Evolutionary conservation across 176 grass and related monocot species (phyloP), one percentile per base, ranked within the genome.

Genomic region (Juncus inflexus): DNA sequence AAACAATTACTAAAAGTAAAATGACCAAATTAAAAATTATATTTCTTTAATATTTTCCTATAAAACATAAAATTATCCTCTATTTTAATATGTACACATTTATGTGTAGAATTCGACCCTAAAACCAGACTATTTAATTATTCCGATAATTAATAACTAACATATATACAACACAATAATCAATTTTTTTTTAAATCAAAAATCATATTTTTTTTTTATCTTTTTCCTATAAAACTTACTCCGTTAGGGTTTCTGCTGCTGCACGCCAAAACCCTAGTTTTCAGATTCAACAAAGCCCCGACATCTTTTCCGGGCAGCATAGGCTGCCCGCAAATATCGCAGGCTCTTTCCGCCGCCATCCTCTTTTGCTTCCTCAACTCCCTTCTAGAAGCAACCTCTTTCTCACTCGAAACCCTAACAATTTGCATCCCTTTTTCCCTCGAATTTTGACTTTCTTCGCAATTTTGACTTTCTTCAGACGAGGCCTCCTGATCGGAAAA

Each of bases 271-370:
- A 84, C 74, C 69, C 94, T 85, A 35, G 94, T 99, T 40, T 62
- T 89, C 72, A 82, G 80, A 76, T 99, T 99, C 51, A 99, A 65
- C 63, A 99, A 79, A 60, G 89, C 79, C 5, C 69, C 88, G 38
- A 99, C 89, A 78, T 92, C 94, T 78, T 90, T 99, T 64, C 83
- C 94, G 63, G 74, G 72, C 62, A 99, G 82, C 85, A 99, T 92
- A 57, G 89, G 67, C 50, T 90, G 81, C 28, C 94, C 80, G 76
- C 94, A 99, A 64, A 99, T 92, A 77, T 99, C 94, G 82, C 94
- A 99, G 4, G 82, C 86, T 86, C 84, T 91, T 77, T 99, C 88
- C 40, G 94, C 77, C 55, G 85, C 88, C 1, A 82, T 77, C 43
- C 78, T 78, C 59, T 99, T 92, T 75, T 92, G 94, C 64, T 90